Percentiles rank a stretch among this genome's conserved stretches.
Conservation (phyloP, 371 early-diverging fungal species). For the Dichotomocladium elegans region DNA sequence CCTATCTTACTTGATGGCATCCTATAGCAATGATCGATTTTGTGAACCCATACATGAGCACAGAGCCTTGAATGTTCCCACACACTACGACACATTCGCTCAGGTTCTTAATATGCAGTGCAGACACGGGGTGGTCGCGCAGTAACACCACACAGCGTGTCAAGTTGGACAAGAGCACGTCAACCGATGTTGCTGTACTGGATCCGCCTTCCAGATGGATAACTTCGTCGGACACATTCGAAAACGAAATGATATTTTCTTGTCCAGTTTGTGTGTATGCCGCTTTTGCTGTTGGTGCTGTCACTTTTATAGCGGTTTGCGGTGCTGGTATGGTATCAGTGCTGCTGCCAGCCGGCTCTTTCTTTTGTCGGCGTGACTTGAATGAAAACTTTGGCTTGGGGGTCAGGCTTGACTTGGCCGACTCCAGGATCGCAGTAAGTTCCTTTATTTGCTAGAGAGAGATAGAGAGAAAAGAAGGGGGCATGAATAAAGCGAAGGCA, state of each 20-base stretch:
- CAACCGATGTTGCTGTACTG: slow-evolving; percentile 17
- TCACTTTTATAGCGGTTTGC: neutral
- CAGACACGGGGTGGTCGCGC: slow-evolving; percentile 30
- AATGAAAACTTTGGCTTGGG: slow-evolving; percentile 65
- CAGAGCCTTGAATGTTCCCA: slow-evolving; percentile 65
- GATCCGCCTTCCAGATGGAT: slow-evolving; percentile 1
- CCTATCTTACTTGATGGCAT: slow-evolving; percentile 74
- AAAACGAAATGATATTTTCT: slow-evolving; percentile 14
- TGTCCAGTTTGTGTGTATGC: neutral
- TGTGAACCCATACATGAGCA: slow-evolving; percentile 60
- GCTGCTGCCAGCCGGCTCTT: slow-evolving; percentile 1
- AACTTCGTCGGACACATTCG: slow-evolving; percentile 9
- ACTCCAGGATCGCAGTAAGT: slow-evolving; percentile 29
- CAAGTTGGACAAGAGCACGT: slow-evolving; percentile 52
- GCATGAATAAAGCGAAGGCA: neutral
- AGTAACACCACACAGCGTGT: slow-evolving; percentile 55
- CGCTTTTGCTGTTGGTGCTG: neutral
- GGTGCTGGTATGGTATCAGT: slow-evolving; percentile 1
- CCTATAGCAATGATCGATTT: slow-evolving; percentile 56
- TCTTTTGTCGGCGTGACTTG: slow-evolving; percentile 45
- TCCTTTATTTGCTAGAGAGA: slow-evolving; percentile 46
- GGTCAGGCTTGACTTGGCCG: slow-evolving; percentile 27
- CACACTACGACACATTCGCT: slow-evolving; percentile 57
- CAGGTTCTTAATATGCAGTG: slow-evolving; percentile 68
- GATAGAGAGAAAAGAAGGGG: neutral